Evolutionary conservation across 177 flowering plant genomes (phyloP), one percentile per base, ranked within the genome.

Genomic region (Tripterygium wilfordii): DNA sequence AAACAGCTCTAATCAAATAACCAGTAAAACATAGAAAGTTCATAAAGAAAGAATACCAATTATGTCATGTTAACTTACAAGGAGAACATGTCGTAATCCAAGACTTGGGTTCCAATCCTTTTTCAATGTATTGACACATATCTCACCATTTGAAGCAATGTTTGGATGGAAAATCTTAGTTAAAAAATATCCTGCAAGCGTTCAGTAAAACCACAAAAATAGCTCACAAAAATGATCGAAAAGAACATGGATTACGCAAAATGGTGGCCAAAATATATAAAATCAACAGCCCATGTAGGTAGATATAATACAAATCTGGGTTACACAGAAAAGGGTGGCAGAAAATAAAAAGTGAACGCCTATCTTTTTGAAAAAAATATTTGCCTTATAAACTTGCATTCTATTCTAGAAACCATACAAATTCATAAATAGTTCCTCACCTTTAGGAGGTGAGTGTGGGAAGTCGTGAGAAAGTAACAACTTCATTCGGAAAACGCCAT

Each of bases 111-210:
- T 92, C 99, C 99, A 92, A 66, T 92, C 99, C 66, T 69, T 89
- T 58, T 92, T 92, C 69, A 92, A 64, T 17, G 99, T 80, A 66
- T 92, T 92, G 22, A 92, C 97, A 56, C 99, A 92, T 48, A 92
- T 92, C 64, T 92, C 97, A 31, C 99, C 99, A 69, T 84, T 78
- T 19, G 63, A 69, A 45, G 99, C 80, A 59, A 92, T 71, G 48
- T 92, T 92, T 30, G 99, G 99, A 75, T 92, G 99, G 59, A 92
- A 92, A 57, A 92, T 89, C 81, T 81, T 92, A 8, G 99, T 92
- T 44, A 86, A 65, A 55, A 92, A 92, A 58, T 82, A 92, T 39
- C 99, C 99, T 92, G 55, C 36, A 70, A 53, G 45, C 10, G 14
- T 12, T 42, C 45, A 5, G 14, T 3, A 13, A 4, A 23, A 3